Percentiles rank a stretch among this genome's conserved stretches.
These are phyloP conservation scores for Recurvomyces mirabilis DNA, from an alignment of 495 filamentous ascomycete genomes.

Conservation along the genomic window DNA sequence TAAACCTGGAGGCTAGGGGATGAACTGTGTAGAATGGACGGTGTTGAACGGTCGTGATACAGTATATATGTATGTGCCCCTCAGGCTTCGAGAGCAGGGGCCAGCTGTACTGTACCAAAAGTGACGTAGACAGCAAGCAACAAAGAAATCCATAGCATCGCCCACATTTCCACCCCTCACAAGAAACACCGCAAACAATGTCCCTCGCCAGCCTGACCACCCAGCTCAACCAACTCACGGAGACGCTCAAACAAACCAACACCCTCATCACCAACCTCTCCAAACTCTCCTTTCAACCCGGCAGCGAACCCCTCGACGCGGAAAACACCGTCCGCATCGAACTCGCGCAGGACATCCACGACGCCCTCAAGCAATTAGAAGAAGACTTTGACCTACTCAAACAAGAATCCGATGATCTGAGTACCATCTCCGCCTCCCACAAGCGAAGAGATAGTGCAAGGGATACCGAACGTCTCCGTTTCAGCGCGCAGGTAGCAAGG, in stretches of 20 bases:
- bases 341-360: conserved; percentile 70
- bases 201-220: conserved; percentile 2
- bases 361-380: conserved; percentile 70
- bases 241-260: conserved; percentile 53
- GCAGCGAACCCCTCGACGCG: conserved; percentile 40
- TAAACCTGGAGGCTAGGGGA: too few species aligned
- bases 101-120: too few species aligned
- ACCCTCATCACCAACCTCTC: conserved; percentile 66
- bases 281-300: conserved; percentile 54
- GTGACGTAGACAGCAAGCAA: too few species aligned
- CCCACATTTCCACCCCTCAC: too few species aligned
- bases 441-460: conserved; percentile 36
- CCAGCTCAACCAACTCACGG: conserved; percentile 37
- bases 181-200: too few species aligned
- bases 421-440: conserved; percentile 22
- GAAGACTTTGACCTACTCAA: conserved; percentile 72
- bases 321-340: conserved; percentile 55
- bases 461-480: conserved; percentile 45
- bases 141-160: too few species aligned
- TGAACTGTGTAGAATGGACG: too few species aligned
- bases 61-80: too few species aligned
- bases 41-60: too few species aligned
- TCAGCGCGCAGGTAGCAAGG: conserved; percentile 52
- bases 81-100: too few species aligned
- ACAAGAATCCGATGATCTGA: conserved; percentile 64